phyloP scores from a whole-genome alignment of 169 alveolate species.

The Eimeria mitis region DNA sequence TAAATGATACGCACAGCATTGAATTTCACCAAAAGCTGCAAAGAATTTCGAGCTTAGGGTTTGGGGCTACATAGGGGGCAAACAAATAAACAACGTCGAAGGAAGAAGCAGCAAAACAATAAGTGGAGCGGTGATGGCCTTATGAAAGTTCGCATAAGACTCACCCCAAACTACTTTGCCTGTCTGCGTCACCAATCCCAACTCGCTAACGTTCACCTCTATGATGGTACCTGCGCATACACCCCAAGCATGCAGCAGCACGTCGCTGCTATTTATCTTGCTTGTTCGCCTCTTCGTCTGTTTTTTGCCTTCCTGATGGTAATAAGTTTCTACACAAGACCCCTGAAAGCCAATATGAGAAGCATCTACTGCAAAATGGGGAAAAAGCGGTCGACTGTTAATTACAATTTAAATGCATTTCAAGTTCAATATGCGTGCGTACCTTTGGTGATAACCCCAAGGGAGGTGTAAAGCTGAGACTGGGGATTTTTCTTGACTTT shows the following conservation, averaged over 20 bases:
- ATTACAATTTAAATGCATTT: neutral
- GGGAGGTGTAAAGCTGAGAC: conserved; percentile 96
- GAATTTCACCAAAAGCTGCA: neutral
- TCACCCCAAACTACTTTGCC: conserved; percentile 99
- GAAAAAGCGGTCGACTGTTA: too few relatives aligned
- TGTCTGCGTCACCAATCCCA: conserved; percentile 99
- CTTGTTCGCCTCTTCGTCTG: too few relatives aligned
- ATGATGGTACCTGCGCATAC: conserved; percentile 94
- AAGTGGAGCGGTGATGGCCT: too few relatives aligned
- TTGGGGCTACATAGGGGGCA: neutral
- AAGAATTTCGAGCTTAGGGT: too few relatives aligned
- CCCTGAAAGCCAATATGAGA: too few relatives aligned
- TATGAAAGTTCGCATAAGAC: neutral
- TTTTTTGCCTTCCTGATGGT: too few relatives aligned
- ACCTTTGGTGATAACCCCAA: conserved; percentile 99
- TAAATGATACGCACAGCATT: neutral
- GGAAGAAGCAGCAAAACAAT: neutral
- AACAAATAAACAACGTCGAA: neutral
- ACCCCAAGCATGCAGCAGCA: neutral
- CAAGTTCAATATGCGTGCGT: neutral
- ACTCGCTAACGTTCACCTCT: conserved; percentile 99
- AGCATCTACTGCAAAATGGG: too few relatives aligned
- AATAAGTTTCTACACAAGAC: too few relatives aligned
- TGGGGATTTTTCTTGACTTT: conserved; percentile 99
- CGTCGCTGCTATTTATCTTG: neutral